Base-by-base conservation (phyloP, 2,329 filamentous ascomycete genomes). In the Botrytis deweyae region DNA sequence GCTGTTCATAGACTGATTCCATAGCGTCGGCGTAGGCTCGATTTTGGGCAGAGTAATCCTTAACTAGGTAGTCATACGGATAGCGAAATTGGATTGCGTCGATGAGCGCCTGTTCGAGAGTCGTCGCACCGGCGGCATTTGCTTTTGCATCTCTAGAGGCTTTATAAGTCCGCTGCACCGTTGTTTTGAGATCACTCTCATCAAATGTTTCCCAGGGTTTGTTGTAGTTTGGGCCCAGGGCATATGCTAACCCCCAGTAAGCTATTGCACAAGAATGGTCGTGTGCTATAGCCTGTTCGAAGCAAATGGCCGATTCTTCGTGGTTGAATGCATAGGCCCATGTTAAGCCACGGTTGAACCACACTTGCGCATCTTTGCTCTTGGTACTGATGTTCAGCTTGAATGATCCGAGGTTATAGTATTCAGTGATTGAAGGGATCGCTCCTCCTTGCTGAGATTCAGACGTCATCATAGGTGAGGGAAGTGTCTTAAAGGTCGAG, bases 291-390 rank as follows among this genome's bases (percentile, higher is more conserved):
- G 89, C 90, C 14, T 84, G 83, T 77, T 89, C 83, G 78, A 93
- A 93, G 82, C 91, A 93, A 59, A 82, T 83, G 7, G 86, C 86
- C 0, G 91, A 88, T 80, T 94, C 92, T 76, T 91, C 90, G 79
- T 94, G 92, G 79, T 94, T 93, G 84, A 95, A 95, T 36, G 85
- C 90, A 80, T 92, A 94, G 62, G 85, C 87, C 92, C 92, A 94
- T 36, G 90, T 84, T n/a, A 94, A 83, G 3, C 91, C 92, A 4
- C 91, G 88, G 79, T 91, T 85, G 80, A 93, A 93, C 92, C 92
- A 94, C 10, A 77, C 83, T 78, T 92, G 88, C 1, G 89, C 86
- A 64, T 85, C 83, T 5, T 80, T 62, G 77, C 80, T 88, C 25
- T 77, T 81, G 0, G 90, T 89, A 52, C 82, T 89, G 64, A 93